phyloP scores from a whole-genome alignment of 306 rosid species.

The Pyrus pyrifolia region DNA sequence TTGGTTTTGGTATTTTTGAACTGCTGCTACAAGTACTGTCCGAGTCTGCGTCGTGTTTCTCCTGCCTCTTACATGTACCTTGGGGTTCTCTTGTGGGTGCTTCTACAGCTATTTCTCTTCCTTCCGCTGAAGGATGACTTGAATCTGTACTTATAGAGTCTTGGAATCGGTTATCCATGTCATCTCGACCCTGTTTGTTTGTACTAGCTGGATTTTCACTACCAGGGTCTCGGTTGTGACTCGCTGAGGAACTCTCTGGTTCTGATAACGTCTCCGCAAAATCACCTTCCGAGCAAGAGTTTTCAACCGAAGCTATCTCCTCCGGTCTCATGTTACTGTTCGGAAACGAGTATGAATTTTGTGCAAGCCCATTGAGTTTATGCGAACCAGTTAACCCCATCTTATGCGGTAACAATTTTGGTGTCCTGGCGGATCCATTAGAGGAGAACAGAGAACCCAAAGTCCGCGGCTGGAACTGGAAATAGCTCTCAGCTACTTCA shows the following conservation, averaged over 20 bases:
- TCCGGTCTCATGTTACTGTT: slow-evolving; percentile 17
- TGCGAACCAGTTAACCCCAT: slow-evolving; percentile 32
- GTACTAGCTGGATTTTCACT: slow-evolving; percentile 18
- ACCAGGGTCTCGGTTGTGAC: slow-evolving; percentile 19
- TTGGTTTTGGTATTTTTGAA: slow-evolving; percentile 28
- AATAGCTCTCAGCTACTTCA: slow-evolving; percentile 57
- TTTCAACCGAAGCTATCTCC: slow-evolving; percentile 35
- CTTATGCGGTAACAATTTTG: slow-evolving; percentile 41
- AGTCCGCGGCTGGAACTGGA: slow-evolving; percentile 88
- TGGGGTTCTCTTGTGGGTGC: slow-evolving; percentile 27
- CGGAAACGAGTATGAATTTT: slow-evolving; percentile 31
- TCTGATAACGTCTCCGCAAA: slow-evolving; percentile 27
- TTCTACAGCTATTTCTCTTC: slow-evolving; percentile 19
- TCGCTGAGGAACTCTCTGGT: slow-evolving; percentile 38
- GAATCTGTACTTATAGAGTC: slow-evolving; percentile 29
- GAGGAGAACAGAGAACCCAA: slow-evolving; percentile 76
- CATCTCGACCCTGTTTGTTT: slow-evolving; percentile 18
- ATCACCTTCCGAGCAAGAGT: slow-evolving; percentile 31
- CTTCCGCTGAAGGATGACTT: slow-evolving; percentile 17
- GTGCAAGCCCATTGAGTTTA: slow-evolving; percentile 47
- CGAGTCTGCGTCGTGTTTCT: slow-evolving; percentile 28
- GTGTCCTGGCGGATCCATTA: slow-evolving; percentile 51
- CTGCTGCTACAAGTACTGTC: slow-evolving; percentile 21
- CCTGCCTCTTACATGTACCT: slow-evolving; percentile 29
- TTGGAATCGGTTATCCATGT: slow-evolving; percentile 19